Evolutionary conservation across 2,329 filamentous ascomycete species (phyloP), one percentile per base, ranked within the genome.

Genomic region (Pseudogymnoascus sp.): DNA sequence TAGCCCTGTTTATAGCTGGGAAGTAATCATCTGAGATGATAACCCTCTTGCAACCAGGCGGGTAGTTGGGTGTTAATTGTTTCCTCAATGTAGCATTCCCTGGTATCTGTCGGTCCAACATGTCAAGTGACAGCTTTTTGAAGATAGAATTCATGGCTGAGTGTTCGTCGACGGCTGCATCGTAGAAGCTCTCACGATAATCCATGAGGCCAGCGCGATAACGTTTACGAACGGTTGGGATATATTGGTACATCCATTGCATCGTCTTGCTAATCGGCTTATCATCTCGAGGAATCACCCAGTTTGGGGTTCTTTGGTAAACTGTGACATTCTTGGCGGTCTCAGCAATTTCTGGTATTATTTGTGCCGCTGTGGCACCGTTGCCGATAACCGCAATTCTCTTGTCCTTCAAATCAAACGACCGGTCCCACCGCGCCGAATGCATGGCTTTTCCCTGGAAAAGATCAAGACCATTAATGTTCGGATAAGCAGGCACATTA

Each of bases 301-400:
- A 86, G 67, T 85, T 85, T 0, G 83, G 81, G 0, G 81, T 82
- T 14, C 84, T 75, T 68, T 86, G 83, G 70, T 81, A 85, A 14
- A 86, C 73, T 0, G 79, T 81, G 14, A 86, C 71, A 12, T 78
- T 74, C 2, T 77, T 75, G 7, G 79, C 80, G 1, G 77, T 74
- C 47, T 80, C 80, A 2, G 79, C 78, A 37, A 85, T 75, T 62
- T 84, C 82, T 1, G 83, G 83, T 29, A 84, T 76, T 65, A 86
- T 84, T 65, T 86, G 84, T 1, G 78, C 79, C 1, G 82, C 82
- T 0, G 82, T 83, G 45, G 82, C 81, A 12, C 80, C 80, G 69
- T 83, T 85, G 7, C 83, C 83, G 29, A 86, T 79, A 11, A 85
- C 70, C 1, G 79, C 83, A 36, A 85, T 78, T 59, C 77, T 78